phyloP scores from a whole-genome alignment of 2,329 filamentous ascomycete species.

The Chaetoscypha palmicola region DNA sequence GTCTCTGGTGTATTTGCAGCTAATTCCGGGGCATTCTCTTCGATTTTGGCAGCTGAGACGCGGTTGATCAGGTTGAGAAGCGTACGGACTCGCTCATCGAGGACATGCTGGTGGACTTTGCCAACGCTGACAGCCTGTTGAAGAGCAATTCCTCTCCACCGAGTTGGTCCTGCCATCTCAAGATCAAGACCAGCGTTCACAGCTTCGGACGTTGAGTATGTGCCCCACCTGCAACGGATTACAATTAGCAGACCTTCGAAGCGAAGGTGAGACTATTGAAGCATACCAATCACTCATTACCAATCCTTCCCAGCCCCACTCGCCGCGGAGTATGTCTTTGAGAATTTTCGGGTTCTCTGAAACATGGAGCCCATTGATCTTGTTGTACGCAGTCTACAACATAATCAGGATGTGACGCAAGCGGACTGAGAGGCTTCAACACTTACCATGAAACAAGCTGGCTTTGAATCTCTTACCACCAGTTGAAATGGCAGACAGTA shows the following conservation, averaged over 20 bases:
- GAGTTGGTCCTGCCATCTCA: constrained; percentile 50
- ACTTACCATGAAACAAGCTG: constrained; percentile 37
- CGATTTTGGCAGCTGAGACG: constrained; percentile 32
- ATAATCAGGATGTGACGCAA: neutral
- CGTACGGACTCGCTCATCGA: constrained; percentile 25
- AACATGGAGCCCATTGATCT: constrained; percentile 39
- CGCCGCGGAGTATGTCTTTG: constrained; percentile 34
- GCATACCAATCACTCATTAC: constrained; percentile 43
- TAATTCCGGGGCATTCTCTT: constrained; percentile 24
- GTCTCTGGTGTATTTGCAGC: constrained; percentile 30
- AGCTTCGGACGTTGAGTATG: constrained; percentile 46
- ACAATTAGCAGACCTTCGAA: constrained; percentile 1
- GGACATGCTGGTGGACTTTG: constrained; percentile 22
- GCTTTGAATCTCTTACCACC: constrained; percentile 36
- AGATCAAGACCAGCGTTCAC: constrained; percentile 47
- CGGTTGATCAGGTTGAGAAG: constrained; percentile 25
- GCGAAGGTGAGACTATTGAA: constrained; percentile 10
- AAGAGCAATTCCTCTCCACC: constrained; percentile 24
- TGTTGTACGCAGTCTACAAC: constrained; percentile 38
- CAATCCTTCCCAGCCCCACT: constrained; percentile 40
- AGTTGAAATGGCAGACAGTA: constrained; percentile 42
- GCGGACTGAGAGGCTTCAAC: neutral
- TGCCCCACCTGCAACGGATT: constrained; percentile 34
- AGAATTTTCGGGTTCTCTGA: constrained; percentile 36
- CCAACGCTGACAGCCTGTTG: constrained; percentile 21